Conservation (phyloP, 306 rosid species). For the Cicer pinnatifidum region DNA sequence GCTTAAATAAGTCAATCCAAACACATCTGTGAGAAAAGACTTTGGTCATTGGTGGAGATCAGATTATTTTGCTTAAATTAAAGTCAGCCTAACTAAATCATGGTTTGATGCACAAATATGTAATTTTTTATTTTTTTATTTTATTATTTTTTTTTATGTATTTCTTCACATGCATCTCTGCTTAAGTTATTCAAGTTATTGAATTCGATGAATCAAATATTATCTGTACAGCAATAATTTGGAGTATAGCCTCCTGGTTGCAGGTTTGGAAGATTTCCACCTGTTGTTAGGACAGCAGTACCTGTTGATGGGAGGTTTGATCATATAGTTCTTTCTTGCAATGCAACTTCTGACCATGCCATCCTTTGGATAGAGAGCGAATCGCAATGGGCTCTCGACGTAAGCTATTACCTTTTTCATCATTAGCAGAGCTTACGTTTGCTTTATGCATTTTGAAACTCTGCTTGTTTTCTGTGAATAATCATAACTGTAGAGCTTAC, state of each 20-base stretch:
- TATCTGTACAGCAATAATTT: conserved; percentile 32
- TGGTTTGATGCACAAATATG: conserved; percentile 25
- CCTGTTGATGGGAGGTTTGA: conserved; percentile 99
- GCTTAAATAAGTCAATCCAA: too few species aligned
- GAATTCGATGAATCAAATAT: conserved; percentile 19
- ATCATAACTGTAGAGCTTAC: not conserved
- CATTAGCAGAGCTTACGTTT: conserved; percentile 14
- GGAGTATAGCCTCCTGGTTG: conserved; percentile 48
- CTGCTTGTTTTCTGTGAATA: not conserved
- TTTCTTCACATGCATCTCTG: not conserved
- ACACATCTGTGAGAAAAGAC: not conserved
- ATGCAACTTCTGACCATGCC: conserved; percentile 82
- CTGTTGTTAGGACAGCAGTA: conserved; percentile 92
- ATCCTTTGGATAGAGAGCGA: conserved; percentile 93
- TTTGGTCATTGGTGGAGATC: not conserved
- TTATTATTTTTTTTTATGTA: not conserved
- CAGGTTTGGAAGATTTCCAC: conserved; percentile 89
- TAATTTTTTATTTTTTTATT: not conserved
- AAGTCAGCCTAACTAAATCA: not conserved
- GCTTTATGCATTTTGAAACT: not conserved
- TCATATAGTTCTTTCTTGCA: conserved; percentile 90
- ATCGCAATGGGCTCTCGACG: conserved; percentile 76
- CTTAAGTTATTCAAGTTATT: conserved; percentile 10
- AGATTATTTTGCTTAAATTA: conserved; percentile 5
- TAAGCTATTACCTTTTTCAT: conserved; percentile 54